Evolutionary conservation across 2,329 filamentous ascomycete species (phyloP).

Genomic region (Aspergillus piperis): DNA sequence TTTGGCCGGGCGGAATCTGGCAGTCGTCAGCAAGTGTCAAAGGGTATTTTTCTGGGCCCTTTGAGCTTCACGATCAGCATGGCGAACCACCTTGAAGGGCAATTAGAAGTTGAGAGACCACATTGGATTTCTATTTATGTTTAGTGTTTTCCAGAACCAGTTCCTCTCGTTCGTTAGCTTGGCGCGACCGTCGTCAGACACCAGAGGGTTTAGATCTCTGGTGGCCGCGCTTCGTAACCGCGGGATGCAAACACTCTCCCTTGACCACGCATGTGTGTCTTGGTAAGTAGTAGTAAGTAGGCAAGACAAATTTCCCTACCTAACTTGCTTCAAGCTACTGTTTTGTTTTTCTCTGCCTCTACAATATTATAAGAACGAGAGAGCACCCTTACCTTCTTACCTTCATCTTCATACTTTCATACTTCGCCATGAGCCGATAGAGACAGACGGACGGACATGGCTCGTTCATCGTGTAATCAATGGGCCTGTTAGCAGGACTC

Average conservation of each 20-base stretch:
- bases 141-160: conserved; percentile 2
- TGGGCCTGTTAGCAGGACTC: not conserved
- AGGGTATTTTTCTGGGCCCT: not conserved
- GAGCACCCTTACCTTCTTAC: not conserved
- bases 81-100: not conserved
- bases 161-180: conserved; percentile 5
- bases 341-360: not conserved
- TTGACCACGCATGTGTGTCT: not conserved
- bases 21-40: not conserved
- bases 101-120: not conserved
- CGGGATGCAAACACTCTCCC: conserved; percentile 3
- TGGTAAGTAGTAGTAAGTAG: not conserved
- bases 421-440: not conserved
- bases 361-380: not conserved
- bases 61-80: conserved; percentile 13
- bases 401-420: not conserved
- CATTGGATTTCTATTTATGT: conserved; percentile 8
- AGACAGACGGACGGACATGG: not conserved
- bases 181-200: conserved; percentile 6
- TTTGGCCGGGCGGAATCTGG: not conserved
- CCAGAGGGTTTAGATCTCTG: not conserved
- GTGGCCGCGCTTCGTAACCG: conserved; percentile 7
- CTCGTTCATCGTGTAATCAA: not conserved
- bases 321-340: not conserved
- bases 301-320: not conserved